Conservation (phyloP, 495 filamentous ascomycete species). For the Aspergillus ellipticus region DNA sequence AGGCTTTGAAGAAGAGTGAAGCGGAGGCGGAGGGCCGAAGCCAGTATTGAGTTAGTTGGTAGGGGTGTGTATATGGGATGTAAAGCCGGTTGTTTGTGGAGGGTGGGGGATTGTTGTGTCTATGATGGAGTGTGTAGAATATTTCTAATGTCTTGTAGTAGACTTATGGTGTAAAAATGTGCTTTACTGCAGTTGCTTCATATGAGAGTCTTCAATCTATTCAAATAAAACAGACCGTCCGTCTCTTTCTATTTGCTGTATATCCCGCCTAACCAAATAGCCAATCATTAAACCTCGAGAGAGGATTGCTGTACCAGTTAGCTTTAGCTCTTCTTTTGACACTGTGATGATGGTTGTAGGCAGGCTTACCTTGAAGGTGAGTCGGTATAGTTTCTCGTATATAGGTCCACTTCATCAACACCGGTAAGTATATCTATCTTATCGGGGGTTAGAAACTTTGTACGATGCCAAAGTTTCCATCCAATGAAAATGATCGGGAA, state of each 20-base stretch:
- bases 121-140: background rate
- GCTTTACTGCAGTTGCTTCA: background rate
- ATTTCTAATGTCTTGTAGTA: background rate
- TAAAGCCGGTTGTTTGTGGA: background rate
- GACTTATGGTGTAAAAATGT: background rate
- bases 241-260: background rate
- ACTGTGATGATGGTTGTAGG: background rate
- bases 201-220: background rate
- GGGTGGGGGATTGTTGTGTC: background rate
- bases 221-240: background rate
- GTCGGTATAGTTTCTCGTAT: conserved; percentile 61
- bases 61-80: background rate
- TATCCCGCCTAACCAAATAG: conserved; percentile 14
- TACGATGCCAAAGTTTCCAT: conserved; percentile 69
- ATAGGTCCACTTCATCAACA: conserved; percentile 71
- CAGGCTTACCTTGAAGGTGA: conserved; percentile 51
- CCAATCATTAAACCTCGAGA: conserved; percentile 25
- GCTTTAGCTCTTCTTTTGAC: background rate
- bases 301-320: conserved; percentile 20
- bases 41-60: background rate
- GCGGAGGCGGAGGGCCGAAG: conserved; percentile 11
- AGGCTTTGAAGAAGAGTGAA: conserved; percentile 38
- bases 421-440: conserved; percentile 63
- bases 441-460: conserved; percentile 50
- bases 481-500: conserved; percentile 63